Conservation (phyloP, 192 early-diverging fungal species). For the Backusella tuberculispora region DNA sequence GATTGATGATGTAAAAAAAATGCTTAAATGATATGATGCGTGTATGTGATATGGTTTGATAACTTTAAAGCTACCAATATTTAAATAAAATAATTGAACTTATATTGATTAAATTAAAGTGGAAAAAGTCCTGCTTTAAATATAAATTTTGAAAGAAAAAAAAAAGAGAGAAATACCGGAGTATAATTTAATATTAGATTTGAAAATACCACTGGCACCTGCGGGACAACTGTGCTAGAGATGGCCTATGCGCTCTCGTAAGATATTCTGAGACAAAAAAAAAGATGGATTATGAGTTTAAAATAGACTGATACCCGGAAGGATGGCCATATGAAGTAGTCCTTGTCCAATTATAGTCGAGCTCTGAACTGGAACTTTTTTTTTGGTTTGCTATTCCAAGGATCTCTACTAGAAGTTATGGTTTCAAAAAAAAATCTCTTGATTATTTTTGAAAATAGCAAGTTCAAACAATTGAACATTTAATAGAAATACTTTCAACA, state of each 20-base stretch:
- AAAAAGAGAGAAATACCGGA: not conserved
- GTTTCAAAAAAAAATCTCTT: not conserved
- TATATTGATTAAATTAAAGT: not conserved
- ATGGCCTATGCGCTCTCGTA: not conserved
- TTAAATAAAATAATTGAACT: not conserved
- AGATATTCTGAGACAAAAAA: constrained; percentile 5
- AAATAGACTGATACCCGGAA: not conserved
- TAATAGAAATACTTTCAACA: not conserved
- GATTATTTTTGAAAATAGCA: not conserved
- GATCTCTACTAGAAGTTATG: not conserved
- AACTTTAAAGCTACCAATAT: not conserved
- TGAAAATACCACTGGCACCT: not conserved
- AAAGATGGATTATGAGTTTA: not conserved
- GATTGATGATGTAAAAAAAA: not conserved
- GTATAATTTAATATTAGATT: constrained; percentile 2
- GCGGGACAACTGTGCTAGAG: not conserved
- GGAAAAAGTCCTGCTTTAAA: not conserved
- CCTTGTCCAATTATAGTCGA: not conserved
- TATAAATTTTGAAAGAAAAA: too few species aligned
- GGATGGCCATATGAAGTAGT: not conserved
- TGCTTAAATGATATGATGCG: not conserved
- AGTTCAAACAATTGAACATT: constrained; percentile 4
- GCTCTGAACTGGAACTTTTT: not conserved
- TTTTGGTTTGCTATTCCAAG: constrained; percentile 4
- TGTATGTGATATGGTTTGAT: not conserved